phyloP scores from a whole-genome alignment of 177 flowering plant genomes.

The Telopea speciosissima region DNA sequence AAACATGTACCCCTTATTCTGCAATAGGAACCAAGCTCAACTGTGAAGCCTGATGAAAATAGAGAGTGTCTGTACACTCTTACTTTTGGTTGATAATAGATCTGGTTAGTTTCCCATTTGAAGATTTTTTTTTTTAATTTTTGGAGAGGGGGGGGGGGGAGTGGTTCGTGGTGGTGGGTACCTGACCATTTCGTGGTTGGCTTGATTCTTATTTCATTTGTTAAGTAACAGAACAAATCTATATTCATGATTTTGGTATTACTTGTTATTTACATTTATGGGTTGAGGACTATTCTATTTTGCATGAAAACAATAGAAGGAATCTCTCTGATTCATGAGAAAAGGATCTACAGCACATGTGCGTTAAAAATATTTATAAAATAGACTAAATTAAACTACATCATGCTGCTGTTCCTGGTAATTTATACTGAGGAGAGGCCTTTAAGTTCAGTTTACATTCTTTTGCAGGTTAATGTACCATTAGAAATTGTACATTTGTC shows the following conservation, averaged over 20 bases:
- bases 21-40: background rate
- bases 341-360: background rate
- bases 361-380: no score
- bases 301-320: background rate
- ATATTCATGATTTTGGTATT: background rate
- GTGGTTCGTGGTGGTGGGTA: no score
- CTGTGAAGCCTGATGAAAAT: background rate
- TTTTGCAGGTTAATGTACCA: slow-evolving; percentile 73
- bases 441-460: background rate
- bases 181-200: background rate
- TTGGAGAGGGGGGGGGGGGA: no score
- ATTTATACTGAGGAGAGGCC: background rate
- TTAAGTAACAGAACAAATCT: no score
- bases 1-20: background rate
- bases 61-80: background rate
- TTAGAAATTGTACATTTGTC: slow-evolving; percentile 92
- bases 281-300: background rate
- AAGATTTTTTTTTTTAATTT: no score
- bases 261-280: background rate
- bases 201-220: background rate
- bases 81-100: no score
- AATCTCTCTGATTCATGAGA: background rate
- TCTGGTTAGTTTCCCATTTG: no score
- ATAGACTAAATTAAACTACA: background rate
- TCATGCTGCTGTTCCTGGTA: slow-evolving; percentile 3